These are phyloP conservation scores for Apiospora kogelbergensis DNA, from an alignment of 2,329 filamentous ascomycete genomes.

Conservation along the genomic window DNA sequence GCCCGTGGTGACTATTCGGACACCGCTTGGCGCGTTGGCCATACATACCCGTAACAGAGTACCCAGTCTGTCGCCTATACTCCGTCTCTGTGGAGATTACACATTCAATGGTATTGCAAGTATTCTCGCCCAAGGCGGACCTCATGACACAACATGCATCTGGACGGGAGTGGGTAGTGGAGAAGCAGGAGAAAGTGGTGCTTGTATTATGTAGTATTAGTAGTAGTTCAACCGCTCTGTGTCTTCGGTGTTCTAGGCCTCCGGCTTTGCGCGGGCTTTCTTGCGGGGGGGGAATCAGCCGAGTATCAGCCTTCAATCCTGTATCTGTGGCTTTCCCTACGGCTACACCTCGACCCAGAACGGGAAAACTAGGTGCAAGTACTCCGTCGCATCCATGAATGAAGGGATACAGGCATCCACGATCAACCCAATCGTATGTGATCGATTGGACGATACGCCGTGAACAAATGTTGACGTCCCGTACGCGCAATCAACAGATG, in stretches of 20 bases:
- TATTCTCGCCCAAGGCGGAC: background rate
- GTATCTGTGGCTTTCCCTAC: background rate
- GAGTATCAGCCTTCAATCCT: background rate
- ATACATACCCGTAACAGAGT: too few relatives aligned
- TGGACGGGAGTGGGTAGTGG: background rate
- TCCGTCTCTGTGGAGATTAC: background rate
- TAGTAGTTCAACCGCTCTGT: background rate
- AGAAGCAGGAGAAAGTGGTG: too few relatives aligned
- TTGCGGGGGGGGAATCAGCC: constrained; percentile 4
- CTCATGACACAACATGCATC: background rate
- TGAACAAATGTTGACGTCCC: background rate
- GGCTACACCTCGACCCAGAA: background rate
- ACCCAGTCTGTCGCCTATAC: background rate
- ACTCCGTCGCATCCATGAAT: background rate
- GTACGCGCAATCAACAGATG: background rate
- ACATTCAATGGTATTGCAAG: background rate
- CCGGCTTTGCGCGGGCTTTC: background rate
- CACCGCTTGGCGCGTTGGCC: background rate
- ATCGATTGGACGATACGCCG: background rate
- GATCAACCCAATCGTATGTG: background rate
- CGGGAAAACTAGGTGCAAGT: background rate
- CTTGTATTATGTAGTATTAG: too few relatives aligned
- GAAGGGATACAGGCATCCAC: background rate
- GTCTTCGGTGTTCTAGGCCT: background rate
- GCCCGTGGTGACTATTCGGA: background rate